Conservation (phyloP, 1,284 basidiomycete genomes). For the Bjerkandera adusta region DNA sequence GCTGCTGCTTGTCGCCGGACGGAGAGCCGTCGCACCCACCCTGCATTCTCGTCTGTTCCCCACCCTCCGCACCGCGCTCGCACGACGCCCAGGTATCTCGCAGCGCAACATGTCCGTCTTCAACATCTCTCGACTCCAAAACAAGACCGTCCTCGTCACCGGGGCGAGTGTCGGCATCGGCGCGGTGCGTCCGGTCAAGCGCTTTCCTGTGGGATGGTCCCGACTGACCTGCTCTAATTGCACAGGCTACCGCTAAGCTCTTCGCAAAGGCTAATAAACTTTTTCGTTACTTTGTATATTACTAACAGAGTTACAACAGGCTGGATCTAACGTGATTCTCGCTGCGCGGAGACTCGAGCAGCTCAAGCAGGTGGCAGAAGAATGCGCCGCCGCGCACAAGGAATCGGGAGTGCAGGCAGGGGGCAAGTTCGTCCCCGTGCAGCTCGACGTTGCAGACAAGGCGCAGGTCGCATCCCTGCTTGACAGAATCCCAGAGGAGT, state of each 20-base stretch:
- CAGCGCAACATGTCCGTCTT: conserved; percentile 66
- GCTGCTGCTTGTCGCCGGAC: conserved; percentile 3
- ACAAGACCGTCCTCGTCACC: conserved; percentile 86
- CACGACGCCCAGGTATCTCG: conserved; percentile 6
- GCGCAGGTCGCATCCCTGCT: conserved; percentile 63
- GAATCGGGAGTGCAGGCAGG: conserved; percentile 69
- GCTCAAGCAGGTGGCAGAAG: conserved; percentile 60
- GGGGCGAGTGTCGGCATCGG: conserved; percentile 86
- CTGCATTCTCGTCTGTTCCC: too few relatives aligned
- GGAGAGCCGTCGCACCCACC: too few relatives aligned
- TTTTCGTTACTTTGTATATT: neutral
- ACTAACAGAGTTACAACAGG: conserved; percentile 37
- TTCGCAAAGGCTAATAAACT: conserved; percentile 66
- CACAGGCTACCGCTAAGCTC: conserved; percentile 77
- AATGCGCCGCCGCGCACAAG: conserved; percentile 69
- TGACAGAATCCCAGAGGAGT: conserved; percentile 65
- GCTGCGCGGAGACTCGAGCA: conserved; percentile 67
- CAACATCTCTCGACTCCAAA: conserved; percentile 71
- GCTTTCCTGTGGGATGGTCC: neutral
- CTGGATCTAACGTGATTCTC: conserved; percentile 76
- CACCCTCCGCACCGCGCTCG: too few relatives aligned
- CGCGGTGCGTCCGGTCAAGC: conserved; percentile 45
- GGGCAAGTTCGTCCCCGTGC: conserved; percentile 65
- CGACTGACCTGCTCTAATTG: neutral
- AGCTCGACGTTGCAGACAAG: conserved; percentile 76